Conservation (phyloP, 805 yeast genomes). For the Pichia rugopelliculosa region DNA sequence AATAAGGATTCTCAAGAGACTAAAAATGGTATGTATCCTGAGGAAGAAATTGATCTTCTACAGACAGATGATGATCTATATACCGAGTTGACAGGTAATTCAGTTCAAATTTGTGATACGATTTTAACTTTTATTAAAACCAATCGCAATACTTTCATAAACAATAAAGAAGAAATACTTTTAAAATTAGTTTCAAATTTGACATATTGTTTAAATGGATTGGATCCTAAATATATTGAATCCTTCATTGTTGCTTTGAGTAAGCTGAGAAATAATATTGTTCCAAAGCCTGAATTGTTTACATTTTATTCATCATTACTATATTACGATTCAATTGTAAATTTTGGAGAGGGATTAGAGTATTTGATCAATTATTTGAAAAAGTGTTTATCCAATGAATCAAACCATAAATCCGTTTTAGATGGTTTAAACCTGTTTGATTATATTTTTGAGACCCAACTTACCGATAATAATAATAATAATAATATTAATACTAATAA, state of each 20-base stretch:
- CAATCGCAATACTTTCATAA: constrained; percentile 8
- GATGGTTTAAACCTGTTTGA: constrained; percentile 22
- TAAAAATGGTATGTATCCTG: too few relatives aligned
- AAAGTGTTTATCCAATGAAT: constrained; percentile 14
- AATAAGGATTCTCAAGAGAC: constrained; percentile 36
- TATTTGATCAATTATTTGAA: constrained; percentile 17
- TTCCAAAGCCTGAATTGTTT: constrained; percentile 26
- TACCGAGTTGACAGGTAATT: constrained; percentile 10
- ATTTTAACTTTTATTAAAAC: constrained; percentile 9
- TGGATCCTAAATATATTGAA: constrained; percentile 18
- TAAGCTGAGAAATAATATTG: constrained; percentile 14
- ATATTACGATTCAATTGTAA: constrained; percentile 25
- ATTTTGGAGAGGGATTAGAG: constrained; percentile 24
- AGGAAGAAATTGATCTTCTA: too few relatives aligned
- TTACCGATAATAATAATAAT: constrained; percentile 7
- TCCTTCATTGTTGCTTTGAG: constrained; percentile 14
- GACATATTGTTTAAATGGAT: constrained; percentile 22
- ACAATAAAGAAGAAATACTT: constrained; percentile 20
- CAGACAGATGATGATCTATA: constrained; percentile 29
- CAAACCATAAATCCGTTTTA: constrained; percentile 27
- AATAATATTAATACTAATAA: constrained; percentile 1
- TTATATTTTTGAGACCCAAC: constrained; percentile 15
- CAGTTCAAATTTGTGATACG: constrained; percentile 16
- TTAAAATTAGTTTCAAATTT: constrained; percentile 14
- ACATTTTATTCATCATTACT: constrained; percentile 32